Evolutionary conservation across 129 eudicot genomes (phyloP).

Genomic region (Centrapalus pauciflorus): DNA sequence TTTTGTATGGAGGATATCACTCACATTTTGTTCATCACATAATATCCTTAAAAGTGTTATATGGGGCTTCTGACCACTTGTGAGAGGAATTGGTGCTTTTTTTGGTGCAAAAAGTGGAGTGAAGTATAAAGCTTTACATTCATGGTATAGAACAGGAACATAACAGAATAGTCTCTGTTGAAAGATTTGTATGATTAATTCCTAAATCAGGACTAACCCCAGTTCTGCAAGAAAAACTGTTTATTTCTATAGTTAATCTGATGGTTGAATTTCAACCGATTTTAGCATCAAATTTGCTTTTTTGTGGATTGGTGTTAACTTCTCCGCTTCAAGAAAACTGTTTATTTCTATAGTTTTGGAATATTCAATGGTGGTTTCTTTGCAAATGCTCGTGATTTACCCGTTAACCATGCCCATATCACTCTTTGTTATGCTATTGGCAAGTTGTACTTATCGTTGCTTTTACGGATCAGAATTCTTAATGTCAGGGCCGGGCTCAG

Average conservation of each 20-base stretch:
- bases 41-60: conserved; percentile 18
- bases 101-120: conserved; percentile 9
- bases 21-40: conserved; percentile 4
- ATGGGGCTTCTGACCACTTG: conserved; percentile 9
- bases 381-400: too few species aligned
- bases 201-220: conserved; percentile 24
- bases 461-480: too few species aligned
- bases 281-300: too few species aligned
- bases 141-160: conserved; percentile 23
- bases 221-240: conserved; percentile 8
- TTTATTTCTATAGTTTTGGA: neutral
- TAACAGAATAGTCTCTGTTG: neutral
- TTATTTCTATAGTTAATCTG: neutral
- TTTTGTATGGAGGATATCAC: conserved; percentile 24
- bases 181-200: conserved; percentile 11
- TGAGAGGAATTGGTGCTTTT: conserved; percentile 8
- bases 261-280: too few species aligned
- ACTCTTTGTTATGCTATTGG: too few species aligned
- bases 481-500: too few species aligned
- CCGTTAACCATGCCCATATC: too few species aligned
- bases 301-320: too few species aligned
- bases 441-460: too few species aligned
- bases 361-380: neutral
- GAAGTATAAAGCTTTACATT: conserved; percentile 9
- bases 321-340: neutral